Base-by-base conservation (phyloP, 495 filamentous ascomycete genomes). In the Apodospora peruviana region DNA sequence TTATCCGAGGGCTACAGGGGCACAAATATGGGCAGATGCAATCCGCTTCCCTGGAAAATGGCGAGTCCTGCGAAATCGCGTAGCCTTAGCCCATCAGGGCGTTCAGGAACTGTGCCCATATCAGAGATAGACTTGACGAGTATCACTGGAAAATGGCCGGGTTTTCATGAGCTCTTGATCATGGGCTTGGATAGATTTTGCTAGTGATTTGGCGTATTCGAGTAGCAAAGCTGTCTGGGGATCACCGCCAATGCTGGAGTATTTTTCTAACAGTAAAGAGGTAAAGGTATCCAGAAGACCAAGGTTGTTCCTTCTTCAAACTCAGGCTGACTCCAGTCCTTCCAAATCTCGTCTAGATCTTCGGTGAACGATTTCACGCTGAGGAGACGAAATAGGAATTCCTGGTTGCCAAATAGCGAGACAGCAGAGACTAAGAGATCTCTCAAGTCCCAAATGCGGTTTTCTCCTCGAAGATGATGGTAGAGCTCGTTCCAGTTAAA, bases 221-320 rank as follows among this genome's bases (percentile, higher is more conserved):
- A 55, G 17, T 9, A 60, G 18, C 19, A 56, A 18, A 3, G 41
- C 4, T 3, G 37, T 47, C 5, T 41, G 48, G 12, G 23, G 4
- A 17, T 51, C 34, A 14, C 27, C 20, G 3, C 34, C 14, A 1
- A 14, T 17, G 23, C 4, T 12, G 0, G 17, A 11, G 8, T 18
- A 11, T 9, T 53, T 16, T 8, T 51, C 37, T 5, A 61, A 45
- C 17, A 61, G 45, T 25, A 56, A 17, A 2, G 50, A 53, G 0
- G 47, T 49, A 22, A 56, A 56, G 11, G 53, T 36, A 34, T 59
- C 56, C 2, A 61, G 52, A 5, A 61, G 52, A n/a, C 56, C 56
- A 1, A 61, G 44, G 4, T 39, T 39, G 42, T 45, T 1, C 48
- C 43, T 42, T 59, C 52, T 24, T 61, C 56, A 18, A 40, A 48